These are phyloP conservation scores for Lepidium aucheri DNA, from an alignment of 345 rosid species.

Conservation along the genomic window DNA sequence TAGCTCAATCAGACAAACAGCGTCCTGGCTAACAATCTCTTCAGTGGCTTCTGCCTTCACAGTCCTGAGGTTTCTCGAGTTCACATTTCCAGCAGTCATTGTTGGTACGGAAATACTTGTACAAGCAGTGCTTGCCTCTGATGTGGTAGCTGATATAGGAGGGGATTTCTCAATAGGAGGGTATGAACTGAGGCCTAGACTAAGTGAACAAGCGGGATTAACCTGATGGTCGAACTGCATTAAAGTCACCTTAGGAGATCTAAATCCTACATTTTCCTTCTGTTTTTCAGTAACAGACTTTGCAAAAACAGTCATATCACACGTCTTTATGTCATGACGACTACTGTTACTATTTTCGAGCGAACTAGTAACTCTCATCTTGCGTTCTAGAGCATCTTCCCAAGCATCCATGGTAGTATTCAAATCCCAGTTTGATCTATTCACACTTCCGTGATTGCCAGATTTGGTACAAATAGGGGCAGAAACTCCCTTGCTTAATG, in stretches of 20 bases:
- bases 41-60: slow-evolving; percentile 62
- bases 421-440: slow-evolving; percentile 79
- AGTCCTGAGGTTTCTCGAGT: slow-evolving; percentile 16
- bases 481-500: slow-evolving; percentile 40
- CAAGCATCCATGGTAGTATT: slow-evolving; percentile 85
- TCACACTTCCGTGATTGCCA: slow-evolving; percentile 20
- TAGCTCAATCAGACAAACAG: background rate
- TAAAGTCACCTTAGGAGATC: slow-evolving; percentile 11
- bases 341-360: slow-evolving; percentile 14
- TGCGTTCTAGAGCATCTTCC: slow-evolving; percentile 42
- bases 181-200: slow-evolving; percentile 43
- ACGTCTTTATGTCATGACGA: slow-evolving; percentile 26
- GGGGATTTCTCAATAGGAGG: slow-evolving; percentile 26
- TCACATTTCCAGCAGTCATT: slow-evolving; percentile 19
- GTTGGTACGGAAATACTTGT: slow-evolving; percentile 8
- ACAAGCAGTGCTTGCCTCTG: background rate
- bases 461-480: slow-evolving; percentile 12
- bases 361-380: slow-evolving; percentile 15
- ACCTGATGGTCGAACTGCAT: slow-evolving; percentile 14
- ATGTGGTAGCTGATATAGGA: slow-evolving; percentile 22
- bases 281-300: slow-evolving; percentile 18
- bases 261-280: slow-evolving; percentile 16
- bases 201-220: slow-evolving; percentile 37
- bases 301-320: slow-evolving; percentile 7
- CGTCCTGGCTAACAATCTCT: slow-evolving; percentile 29